phyloP scores from a whole-genome alignment of 257 asterid genomes.

The Penstemon newberryi region DNA sequence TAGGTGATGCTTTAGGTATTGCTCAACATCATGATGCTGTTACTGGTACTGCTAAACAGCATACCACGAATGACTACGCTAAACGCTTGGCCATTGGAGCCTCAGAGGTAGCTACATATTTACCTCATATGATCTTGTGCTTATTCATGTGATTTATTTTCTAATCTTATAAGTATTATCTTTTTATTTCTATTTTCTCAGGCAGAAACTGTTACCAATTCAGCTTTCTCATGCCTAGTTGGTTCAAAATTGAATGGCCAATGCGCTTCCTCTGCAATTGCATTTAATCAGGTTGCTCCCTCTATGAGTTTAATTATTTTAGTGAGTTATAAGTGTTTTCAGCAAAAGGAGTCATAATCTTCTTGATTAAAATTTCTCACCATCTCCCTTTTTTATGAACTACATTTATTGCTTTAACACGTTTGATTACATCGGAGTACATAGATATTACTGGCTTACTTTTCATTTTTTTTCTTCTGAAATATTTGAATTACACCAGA shows the following conservation, averaged over 20 bases:
- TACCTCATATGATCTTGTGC: neutral
- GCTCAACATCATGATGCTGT: slow-evolving; percentile 92
- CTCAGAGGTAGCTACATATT: slow-evolving; percentile 48
- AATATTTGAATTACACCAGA: too few relatives aligned
- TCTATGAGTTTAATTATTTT: neutral
- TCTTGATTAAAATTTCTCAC: neutral
- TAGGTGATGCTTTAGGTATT: slow-evolving; percentile 76
- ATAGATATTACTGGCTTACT: neutral
- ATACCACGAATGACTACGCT: slow-evolving; percentile 84
- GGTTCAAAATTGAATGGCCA: slow-evolving; percentile 41
- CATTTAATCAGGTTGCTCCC: slow-evolving; percentile 62
- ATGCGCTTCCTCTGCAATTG: slow-evolving; percentile 42
- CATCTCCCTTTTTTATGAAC: neutral
- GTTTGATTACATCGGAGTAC: neutral
- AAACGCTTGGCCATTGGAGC: slow-evolving; percentile 85
- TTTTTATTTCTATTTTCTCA: slow-evolving; percentile 28
- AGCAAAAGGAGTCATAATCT: neutral
- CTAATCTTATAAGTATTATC: neutral
- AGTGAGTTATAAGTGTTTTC: neutral
- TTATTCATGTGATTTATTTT: neutral
- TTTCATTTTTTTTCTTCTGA: too few relatives aligned
- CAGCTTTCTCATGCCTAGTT: slow-evolving; percentile 72
- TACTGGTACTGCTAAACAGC: slow-evolving; percentile 84
- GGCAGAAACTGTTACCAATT: slow-evolving; percentile 62
- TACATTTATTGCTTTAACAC: neutral